These are phyloP conservation scores for Helicostylum pulchrum DNA, from an alignment of 192 early-diverging fungal genomes.

Conservation along the genomic window DNA sequence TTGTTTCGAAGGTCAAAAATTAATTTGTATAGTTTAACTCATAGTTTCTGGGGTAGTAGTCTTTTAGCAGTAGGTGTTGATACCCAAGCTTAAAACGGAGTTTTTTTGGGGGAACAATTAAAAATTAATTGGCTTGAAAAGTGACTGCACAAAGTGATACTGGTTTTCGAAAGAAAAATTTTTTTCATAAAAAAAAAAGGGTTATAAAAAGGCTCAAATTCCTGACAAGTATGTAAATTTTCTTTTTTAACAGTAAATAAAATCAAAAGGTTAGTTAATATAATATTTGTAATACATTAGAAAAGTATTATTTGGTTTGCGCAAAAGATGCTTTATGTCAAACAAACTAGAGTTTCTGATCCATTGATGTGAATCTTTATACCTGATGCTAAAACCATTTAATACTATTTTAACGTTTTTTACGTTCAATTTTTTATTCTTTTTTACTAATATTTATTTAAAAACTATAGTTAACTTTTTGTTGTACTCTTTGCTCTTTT, in stretches of 20 bases:
- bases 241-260: constrained; percentile 8
- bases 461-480: not conserved
- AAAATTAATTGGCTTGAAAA: no score
- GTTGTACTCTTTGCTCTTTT: not conserved
- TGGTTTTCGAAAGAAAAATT: no score
- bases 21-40: no score
- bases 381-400: constrained; percentile 23
- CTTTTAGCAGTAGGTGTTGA: no score
- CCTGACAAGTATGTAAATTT: not conserved
- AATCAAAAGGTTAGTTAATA: constrained; percentile 4
- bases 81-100: no score
- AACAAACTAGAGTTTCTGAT: constrained; percentile 39
- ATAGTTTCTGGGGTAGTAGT: no score
- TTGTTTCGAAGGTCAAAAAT: no score
- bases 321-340: constrained; percentile 31
- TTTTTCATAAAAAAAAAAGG: no score
- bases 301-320: not conserved
- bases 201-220: no score
- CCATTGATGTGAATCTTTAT: constrained; percentile 26
- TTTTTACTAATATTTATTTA: not conserved
- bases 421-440: not conserved
- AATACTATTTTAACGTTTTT: constrained; percentile 7
- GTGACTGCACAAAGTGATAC: no score
- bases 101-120: no score
- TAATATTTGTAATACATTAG: not conserved